Percentiles rank a stretch among this genome's conserved stretches.
Conservation (phyloP, 495 filamentous ascomycete genomes). For the Neurospora tetraspora region DNA sequence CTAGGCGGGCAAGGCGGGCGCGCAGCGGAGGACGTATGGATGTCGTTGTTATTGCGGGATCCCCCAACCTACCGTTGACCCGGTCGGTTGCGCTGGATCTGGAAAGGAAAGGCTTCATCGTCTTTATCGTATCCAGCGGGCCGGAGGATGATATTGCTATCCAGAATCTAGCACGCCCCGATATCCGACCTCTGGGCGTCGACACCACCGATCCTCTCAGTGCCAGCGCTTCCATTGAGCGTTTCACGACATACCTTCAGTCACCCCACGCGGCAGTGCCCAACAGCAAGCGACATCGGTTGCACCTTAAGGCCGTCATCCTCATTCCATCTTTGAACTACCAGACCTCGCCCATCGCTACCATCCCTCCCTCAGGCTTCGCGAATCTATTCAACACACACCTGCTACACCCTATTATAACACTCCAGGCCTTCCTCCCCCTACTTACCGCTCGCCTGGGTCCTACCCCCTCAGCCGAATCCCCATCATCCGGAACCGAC, state of each 20-base stretch:
- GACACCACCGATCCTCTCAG: constrained; percentile 60
- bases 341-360: constrained; percentile 68
- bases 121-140: constrained; percentile 74
- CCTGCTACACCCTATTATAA: constrained; percentile 83
- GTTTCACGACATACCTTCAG: constrained; percentile 57
- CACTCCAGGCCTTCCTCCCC: constrained; percentile 76
- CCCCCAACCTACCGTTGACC: constrained; percentile 68
- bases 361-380: constrained; percentile 70
- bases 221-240: constrained; percentile 50
- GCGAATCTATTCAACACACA: constrained; percentile 85
- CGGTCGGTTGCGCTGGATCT: constrained; percentile 72
- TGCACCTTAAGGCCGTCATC: constrained; percentile 67
- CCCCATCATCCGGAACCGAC: neutral
- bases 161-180: constrained; percentile 59
- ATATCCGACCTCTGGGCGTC: constrained; percentile 72
- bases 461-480: constrained; percentile 16
- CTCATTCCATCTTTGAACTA: constrained; percentile 64
- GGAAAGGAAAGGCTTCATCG: constrained; percentile 86
- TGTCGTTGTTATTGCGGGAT: constrained; percentile 82
- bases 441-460: constrained; percentile 49
- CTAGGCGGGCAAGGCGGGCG: constrained; percentile 64
- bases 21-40: constrained; percentile 79
- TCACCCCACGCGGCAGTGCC: constrained; percentile 61
- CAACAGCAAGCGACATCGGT: constrained; percentile 59
- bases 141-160: constrained; percentile 75